Evolutionary conservation across 495 filamentous ascomycete genomes (phyloP).

Genomic region (Aspergillus conjunctus): DNA sequence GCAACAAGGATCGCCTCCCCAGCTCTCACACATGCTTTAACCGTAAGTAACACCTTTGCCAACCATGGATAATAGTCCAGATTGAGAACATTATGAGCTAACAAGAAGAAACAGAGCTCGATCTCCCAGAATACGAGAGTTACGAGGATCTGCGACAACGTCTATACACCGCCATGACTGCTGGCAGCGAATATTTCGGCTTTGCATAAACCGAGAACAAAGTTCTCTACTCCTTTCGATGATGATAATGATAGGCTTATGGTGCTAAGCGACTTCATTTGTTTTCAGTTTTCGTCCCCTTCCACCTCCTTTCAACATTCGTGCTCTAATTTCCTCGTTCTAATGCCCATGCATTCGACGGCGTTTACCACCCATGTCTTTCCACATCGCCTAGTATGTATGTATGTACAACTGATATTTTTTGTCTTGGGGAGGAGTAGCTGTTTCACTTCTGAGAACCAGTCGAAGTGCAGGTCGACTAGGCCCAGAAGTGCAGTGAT

Average conservation of each 20-base stretch:
- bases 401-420: conserved; percentile 24
- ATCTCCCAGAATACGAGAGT: conserved; percentile 97
- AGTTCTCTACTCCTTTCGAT: conserved; percentile 13
- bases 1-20: conserved; percentile 94
- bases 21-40: conserved; percentile 99
- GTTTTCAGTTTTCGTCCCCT: conserved; percentile 15
- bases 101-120: conserved; percentile 71
- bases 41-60: conserved; percentile 64
- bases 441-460: conserved; percentile 16
- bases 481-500: conserved; percentile 4
- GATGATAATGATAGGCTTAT: conserved; percentile 17
- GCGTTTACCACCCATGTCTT: conserved; percentile 38
- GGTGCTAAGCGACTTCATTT: conserved; percentile 1
- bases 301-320: neutral
- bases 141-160: conserved; percentile 89
- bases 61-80: neutral
- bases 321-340: conserved; percentile 18
- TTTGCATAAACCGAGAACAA: conserved; percentile 66
- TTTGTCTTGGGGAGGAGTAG: conserved; percentile 17
- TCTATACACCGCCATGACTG: conserved; percentile 90
- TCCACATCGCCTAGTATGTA: conserved; percentile 24
- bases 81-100: conserved; percentile 28
- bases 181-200: conserved; percentile 96
- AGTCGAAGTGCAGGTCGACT: conserved; percentile 53
- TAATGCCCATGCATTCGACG: conserved; percentile 49